Evolutionary conservation across 2,329 filamentous ascomycete species (phyloP).

Genomic region (Colletotrichum sp.): DNA sequence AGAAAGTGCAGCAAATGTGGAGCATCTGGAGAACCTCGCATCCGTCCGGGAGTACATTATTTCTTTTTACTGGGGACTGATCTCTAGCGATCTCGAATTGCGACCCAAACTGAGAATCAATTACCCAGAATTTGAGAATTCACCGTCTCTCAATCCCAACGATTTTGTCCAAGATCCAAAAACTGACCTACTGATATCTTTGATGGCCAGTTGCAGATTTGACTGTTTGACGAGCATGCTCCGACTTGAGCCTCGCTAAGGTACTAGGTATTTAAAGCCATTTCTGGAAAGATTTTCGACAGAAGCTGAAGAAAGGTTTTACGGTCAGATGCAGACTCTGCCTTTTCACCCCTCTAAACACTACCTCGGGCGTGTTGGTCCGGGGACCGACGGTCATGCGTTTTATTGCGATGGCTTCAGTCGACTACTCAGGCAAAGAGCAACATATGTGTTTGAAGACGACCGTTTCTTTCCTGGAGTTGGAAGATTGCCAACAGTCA

Average conservation of each 20-base stretch:
- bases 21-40: neutral
- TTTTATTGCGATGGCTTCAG: neutral
- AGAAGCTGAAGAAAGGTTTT: neutral
- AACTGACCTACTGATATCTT: neutral
- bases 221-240: neutral
- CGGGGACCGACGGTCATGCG: neutral
- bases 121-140: neutral
- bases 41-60: neutral
- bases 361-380: neutral
- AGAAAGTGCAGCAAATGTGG: neutral
- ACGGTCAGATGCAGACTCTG: neutral
- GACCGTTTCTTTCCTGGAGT: neutral
- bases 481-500: neutral
- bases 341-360: neutral
- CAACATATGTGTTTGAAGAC: neutral
- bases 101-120: neutral
- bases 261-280: neutral
- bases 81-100: neutral
- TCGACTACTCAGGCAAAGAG: neutral
- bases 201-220: neutral
- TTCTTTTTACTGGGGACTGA: neutral
- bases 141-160: neutral
- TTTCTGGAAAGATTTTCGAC: neutral
- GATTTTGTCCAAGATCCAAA: neutral
- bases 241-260: neutral